Conservation (phyloP, 2,329 filamentous ascomycete species). For the Talaromyces albobiverticillius region DNA sequence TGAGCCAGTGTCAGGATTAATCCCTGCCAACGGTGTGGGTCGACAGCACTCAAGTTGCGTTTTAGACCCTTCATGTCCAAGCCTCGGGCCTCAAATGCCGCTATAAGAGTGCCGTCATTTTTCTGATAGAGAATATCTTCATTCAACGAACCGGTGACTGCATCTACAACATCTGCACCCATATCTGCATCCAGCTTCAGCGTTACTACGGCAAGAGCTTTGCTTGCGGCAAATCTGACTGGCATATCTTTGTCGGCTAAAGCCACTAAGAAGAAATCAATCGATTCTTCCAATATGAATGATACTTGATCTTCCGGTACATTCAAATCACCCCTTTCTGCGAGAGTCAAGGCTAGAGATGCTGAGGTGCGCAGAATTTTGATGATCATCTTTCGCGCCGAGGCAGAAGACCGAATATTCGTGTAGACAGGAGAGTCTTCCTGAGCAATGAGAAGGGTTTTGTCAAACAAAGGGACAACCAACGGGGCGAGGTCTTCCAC, state of each 20-base stretch:
- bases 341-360: constrained; percentile 60
- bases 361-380: constrained; percentile 79
- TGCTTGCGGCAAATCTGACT: constrained; percentile 85
- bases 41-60: constrained; percentile 68
- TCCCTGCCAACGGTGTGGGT: constrained; percentile 87
- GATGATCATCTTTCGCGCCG: constrained; percentile 76
- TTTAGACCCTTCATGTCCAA: constrained; percentile 39
- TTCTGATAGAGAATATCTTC: constrained; percentile 61
- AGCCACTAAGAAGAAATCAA: constrained; percentile 75
- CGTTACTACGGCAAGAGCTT: constrained; percentile 83
- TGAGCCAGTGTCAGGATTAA: constrained; percentile 84
- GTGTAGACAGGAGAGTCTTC: constrained; percentile 49
- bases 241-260: constrained; percentile 87
- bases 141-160: constrained; percentile 67
- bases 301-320: constrained; percentile 33
- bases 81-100: constrained; percentile 30
- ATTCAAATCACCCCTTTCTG: constrained; percentile 30
- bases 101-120: constrained; percentile 38
- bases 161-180: constrained; percentile 83
- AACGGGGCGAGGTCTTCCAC: constrained; percentile 70
- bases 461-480: constrained; percentile 63
- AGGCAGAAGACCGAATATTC: constrained; percentile 66
- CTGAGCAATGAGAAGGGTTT: constrained; percentile 59
- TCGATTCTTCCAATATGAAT: constrained; percentile 71
- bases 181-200: constrained; percentile 75